Evolutionary conservation across 2,329 filamentous ascomycete genomes (phyloP).

Genomic region (Microdochium nivale): DNA sequence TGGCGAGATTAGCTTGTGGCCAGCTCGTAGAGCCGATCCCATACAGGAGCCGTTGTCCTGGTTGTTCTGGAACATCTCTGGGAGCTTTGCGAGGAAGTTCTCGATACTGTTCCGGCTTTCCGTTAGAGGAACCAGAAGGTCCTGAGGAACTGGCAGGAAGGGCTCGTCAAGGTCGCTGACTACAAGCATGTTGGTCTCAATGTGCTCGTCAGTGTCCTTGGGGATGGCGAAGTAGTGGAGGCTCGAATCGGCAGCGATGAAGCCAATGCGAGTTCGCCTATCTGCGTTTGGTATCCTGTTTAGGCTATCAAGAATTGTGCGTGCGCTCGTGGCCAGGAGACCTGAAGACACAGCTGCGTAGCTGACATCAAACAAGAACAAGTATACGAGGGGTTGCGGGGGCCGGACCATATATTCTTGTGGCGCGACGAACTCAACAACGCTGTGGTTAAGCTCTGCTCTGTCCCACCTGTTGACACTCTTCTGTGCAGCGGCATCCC

Average conservation of each 20-base stretch:
- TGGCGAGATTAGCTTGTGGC: slow-evolving; percentile 90
- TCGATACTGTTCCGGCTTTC: slow-evolving; percentile 90
- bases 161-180: slow-evolving; percentile 94
- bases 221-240: slow-evolving; percentile 95
- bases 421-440: slow-evolving; percentile 94
- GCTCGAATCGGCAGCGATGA: slow-evolving; percentile 90
- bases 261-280: slow-evolving; percentile 82
- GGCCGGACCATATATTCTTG: slow-evolving; percentile 99
- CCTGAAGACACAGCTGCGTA: slow-evolving; percentile 84
- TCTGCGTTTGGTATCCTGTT: slow-evolving; percentile 98
- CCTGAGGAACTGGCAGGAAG: slow-evolving; percentile 87
- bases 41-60: slow-evolving; percentile 86
- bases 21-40: slow-evolving; percentile 85
- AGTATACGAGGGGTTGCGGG: slow-evolving; percentile 88
- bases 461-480: slow-evolving; percentile 87
- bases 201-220: slow-evolving; percentile 75
- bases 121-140: slow-evolving; percentile 79
- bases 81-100: slow-evolving; percentile 80
- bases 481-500: slow-evolving; percentile 89
- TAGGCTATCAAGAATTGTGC: slow-evolving; percentile 89
- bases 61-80: slow-evolving; percentile 94
- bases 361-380: slow-evolving; percentile 93
- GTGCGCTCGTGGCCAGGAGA: slow-evolving; percentile 81
- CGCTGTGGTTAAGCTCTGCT: slow-evolving; percentile 88
- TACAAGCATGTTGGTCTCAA: slow-evolving; percentile 84